A percentile compares a stretch with the other conserved stretches of the same genome.
Evolutionary conservation across 345 rosid genomes (phyloP).

Genomic region (Eucalyptus tenuipes): DNA sequence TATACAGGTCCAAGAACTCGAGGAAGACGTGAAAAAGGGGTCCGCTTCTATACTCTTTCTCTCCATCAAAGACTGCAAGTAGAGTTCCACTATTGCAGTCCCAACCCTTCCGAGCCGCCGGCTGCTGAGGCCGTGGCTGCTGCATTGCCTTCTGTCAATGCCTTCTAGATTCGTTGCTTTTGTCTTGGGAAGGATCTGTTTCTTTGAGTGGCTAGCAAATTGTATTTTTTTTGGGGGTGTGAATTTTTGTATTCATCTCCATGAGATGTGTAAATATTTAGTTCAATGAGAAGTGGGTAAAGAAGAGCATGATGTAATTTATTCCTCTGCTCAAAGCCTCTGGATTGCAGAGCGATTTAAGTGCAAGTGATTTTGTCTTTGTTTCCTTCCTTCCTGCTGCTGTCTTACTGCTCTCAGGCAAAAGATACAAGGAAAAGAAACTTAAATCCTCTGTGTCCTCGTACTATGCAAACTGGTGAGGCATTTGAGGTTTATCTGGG

Average conservation of each 20-base stretch:
- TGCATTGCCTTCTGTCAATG: not conserved
- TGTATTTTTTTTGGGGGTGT: not conserved
- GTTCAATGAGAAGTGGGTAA: not conserved
- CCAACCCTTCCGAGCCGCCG: not conserved
- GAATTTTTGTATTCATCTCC: not conserved
- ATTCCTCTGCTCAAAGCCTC: not conserved
- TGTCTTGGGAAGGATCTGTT: not conserved
- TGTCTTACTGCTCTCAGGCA: not conserved
- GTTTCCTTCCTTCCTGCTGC: not conserved
- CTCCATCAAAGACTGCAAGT: slow-evolving; percentile 49
- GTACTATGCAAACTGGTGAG: not conserved
- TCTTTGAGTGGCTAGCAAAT: not conserved
- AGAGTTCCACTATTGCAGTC: slow-evolving; percentile 28
- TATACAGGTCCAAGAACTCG: slow-evolving; percentile 35
- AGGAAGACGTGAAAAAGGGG: slow-evolving; percentile 35
- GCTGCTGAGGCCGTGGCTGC: not conserved
- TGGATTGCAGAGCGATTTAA: not conserved
- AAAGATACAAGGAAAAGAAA: not conserved
- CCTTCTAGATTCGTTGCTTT: not conserved
- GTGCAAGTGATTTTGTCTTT: not conserved
- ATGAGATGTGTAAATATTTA: not conserved
- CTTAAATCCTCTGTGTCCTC: not conserved
- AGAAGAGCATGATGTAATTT: not conserved
- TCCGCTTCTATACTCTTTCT: slow-evolving; percentile 1
- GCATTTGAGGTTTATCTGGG: not conserved